Evolutionary conservation across 768 basidiomycete species (phyloP).

Genomic region (Kwoniella bestiolae): DNA sequence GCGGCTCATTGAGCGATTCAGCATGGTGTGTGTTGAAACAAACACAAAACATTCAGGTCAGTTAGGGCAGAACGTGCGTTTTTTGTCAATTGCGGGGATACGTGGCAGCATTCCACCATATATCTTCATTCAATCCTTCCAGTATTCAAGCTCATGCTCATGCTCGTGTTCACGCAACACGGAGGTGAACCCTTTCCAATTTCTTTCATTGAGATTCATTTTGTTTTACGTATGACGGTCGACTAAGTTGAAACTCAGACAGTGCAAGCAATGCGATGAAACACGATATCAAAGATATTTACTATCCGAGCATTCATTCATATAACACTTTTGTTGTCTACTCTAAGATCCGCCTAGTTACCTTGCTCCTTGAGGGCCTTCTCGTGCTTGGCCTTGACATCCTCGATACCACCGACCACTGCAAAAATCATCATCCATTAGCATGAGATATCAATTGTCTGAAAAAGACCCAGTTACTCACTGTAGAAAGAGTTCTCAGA

Average conservation of each 20-base stretch:
- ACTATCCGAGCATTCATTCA: background rate
- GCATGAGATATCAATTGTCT: background rate
- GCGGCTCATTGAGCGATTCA: too few relatives aligned
- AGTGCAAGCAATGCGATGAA: background rate
- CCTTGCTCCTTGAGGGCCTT: slow-evolving; percentile 93
- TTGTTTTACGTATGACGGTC: slow-evolving; percentile 4
- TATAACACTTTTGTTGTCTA: background rate
- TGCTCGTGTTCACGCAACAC: background rate
- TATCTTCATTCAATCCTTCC: too few relatives aligned
- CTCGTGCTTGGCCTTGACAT: slow-evolving; percentile 96
- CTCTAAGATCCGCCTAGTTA: slow-evolving; percentile 34
- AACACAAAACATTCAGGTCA: background rate
- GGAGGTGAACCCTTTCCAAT: too few relatives aligned
- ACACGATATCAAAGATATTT: background rate
- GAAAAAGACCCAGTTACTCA: slow-evolving; percentile 53
- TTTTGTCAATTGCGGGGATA: too few relatives aligned
- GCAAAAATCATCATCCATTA: slow-evolving; percentile 4
- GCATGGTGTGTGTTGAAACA: background rate
- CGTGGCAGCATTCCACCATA: too few relatives aligned
- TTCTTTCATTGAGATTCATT: slow-evolving; percentile 11
- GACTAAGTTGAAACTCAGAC: slow-evolving; percentile 1
- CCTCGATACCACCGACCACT: slow-evolving; percentile 83
- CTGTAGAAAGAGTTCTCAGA: slow-evolving; percentile 98
- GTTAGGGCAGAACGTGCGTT: background rate
- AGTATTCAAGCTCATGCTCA: too few relatives aligned